Evolutionary conservation across 768 basidiomycete genomes (phyloP), one percentile per base, ranked within the genome.

Genomic region (Paxillus ammoniavirescens): DNA sequence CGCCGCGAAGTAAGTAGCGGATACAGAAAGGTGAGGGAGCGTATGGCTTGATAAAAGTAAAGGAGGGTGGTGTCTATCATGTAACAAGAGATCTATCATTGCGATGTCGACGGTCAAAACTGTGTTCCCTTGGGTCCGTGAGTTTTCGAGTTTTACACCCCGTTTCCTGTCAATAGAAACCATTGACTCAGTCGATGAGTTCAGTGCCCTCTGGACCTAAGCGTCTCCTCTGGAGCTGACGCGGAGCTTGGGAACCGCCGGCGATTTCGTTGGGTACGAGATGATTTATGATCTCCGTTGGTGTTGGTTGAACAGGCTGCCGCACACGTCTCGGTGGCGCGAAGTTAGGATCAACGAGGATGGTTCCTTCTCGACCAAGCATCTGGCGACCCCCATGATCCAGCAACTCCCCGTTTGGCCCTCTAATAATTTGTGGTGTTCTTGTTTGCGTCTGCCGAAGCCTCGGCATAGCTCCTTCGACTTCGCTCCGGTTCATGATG

Each of bases 151-250:
- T 6, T 26, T 26, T 26, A 6, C 6, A 3, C 3, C 5, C 26
- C 26, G 26, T 38, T 6, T 38, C 37, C 37, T 38, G 37, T n/a
- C 8, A 31, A 31, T 7, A 8, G 10, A 13, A 12, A 21, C 33
- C 2, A 42, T 21, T 5, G 13, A 5, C 18, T 26, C 53, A 61
- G 18, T 57, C 42, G 40, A 68, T 50, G 28, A 68, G 62, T 8
- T 63, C 61, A 12, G 66, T 68, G 31, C 59, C 67, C 13, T 60
- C 54, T 1, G 58, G 63, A 4, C 67, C 66, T 5, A 68, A 47
- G 37, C 55, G 55, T 40, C 40, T 50, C 31, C 41, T 30, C n/a
- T 31, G 1, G 30, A 13, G 30, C 12, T 38, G 54, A 42, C 41
- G 36, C n/a, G 36, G 15, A 28, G 36, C 50, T 6, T 38, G 47